These are phyloP conservation scores for Aspergillus bridgeri DNA, from an alignment of 495 filamentous ascomycete species.

Conservation along the genomic window DNA sequence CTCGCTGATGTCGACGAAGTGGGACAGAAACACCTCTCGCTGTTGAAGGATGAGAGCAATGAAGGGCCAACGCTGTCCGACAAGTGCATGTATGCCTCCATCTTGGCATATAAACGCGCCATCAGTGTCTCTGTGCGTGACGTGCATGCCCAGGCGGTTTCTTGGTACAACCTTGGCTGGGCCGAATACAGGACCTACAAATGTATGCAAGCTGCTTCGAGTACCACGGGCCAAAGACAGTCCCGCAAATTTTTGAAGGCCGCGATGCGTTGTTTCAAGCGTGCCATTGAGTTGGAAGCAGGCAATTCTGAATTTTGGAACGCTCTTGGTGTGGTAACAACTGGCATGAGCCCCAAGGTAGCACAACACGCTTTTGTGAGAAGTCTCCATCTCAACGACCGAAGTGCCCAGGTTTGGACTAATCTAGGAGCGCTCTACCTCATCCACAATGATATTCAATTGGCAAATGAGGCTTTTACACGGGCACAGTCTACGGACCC, in stretches of 20 bases:
- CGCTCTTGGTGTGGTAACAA: slow-evolving; percentile 85
- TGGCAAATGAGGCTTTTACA: slow-evolving; percentile 86
- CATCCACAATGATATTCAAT: slow-evolving; percentile 71
- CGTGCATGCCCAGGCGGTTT: slow-evolving; percentile 85
- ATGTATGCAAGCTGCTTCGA: slow-evolving; percentile 48
- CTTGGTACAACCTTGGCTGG: slow-evolving; percentile 96
- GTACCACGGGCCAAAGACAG: slow-evolving; percentile 38
- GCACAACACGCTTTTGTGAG: slow-evolving; percentile 94
- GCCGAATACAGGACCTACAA: slow-evolving; percentile 79
- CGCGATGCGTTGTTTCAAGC: slow-evolving; percentile 89
- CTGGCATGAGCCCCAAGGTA: slow-evolving; percentile 75
- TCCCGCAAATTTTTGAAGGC: slow-evolving; percentile 68
- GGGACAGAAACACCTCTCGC: slow-evolving; percentile 38
- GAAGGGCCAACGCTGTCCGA: slow-evolving; percentile 39
- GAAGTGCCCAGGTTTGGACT: slow-evolving; percentile 77
- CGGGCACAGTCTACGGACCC: slow-evolving; percentile 91
- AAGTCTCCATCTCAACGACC: slow-evolving; percentile 87
- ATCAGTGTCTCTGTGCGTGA: slow-evolving; percentile 71
- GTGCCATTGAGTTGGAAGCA: slow-evolving; percentile 91
- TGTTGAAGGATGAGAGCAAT: slow-evolving; percentile 40
- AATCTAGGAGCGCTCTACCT: slow-evolving; percentile 87
- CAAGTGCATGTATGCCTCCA: slow-evolving; percentile 58
- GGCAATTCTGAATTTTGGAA: slow-evolving; percentile 99
- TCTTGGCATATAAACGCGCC: slow-evolving; percentile 83
- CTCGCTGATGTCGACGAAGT: slow-evolving; percentile 71